Evolutionary conservation across 2,329 filamentous ascomycete genomes (phyloP), one percentile per base, ranked within the genome.

Genomic region (Epichloe brachyelytri): DNA sequence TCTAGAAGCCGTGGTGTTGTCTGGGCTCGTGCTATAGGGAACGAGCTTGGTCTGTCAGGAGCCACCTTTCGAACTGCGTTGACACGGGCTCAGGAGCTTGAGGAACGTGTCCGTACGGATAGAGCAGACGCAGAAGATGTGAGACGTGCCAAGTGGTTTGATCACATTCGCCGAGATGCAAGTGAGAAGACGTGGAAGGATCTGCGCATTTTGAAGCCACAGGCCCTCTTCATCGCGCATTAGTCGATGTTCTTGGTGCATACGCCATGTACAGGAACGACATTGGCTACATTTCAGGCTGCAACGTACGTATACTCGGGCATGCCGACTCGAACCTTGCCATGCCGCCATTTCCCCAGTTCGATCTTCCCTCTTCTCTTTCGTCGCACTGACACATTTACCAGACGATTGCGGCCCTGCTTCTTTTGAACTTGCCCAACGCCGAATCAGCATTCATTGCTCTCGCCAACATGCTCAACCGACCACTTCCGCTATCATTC

Each of bases 241-340:
- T 93, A 33, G 71, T 85, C 17, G 82, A 91, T 61, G 79, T 93
- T 10, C 72, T 91, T 54, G 82, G 82, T 59, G 88, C 87, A 6
- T 91, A 91, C 65, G 76, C 82, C 50, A 85, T 88, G 78, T 93
- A 93, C 66, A 78, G 87, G 54, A 84, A 82, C 57, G 87, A 93
- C 62, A 85, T 91, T 60, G 85, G 86, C 55, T 89, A 88, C 60
- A 76, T 87, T 52, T 75, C 77, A 55, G 85, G 86, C 50, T 86
- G 83, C 57, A 86, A 88, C 62, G 82, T 87, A 66, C 74, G 83
- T 74, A 46, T 30, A n/a, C 33, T 30, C 50, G 26, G 38, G 5
- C 14, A 37, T 33, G 36, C 26, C 26, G 26, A 4, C 26, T 30
- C 26, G 26, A 30, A 30, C 26, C 26, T 10, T 30, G 8, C 8